Conservation (phyloP, 2,329 filamentous ascomycete species). For the Sporothrix variecibatus region DNA sequence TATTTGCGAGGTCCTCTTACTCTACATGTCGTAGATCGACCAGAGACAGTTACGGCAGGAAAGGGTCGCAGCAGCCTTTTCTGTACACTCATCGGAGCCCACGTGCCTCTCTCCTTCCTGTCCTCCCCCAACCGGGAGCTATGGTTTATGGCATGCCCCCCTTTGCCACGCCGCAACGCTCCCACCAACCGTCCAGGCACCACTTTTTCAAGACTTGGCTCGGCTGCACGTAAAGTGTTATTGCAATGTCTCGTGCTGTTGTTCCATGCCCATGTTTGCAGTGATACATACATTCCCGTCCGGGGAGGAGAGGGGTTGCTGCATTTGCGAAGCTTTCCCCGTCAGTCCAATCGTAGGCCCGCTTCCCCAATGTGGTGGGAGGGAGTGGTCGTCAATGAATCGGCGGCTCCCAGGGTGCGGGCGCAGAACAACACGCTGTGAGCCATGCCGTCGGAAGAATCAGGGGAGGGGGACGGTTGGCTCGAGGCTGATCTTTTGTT, state of each 20-base stretch:
- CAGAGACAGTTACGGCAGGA: background rate
- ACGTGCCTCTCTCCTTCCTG: conserved; percentile 22
- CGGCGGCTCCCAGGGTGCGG: background rate
- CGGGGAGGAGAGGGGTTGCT: background rate
- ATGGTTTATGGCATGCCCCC: background rate
- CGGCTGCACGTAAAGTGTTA: conserved; percentile 3
- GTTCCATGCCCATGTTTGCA: background rate
- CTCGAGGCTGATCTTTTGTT: conserved; percentile 11
- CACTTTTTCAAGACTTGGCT: background rate
- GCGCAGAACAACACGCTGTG: background rate
- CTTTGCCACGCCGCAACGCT: background rate
- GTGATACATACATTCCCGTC: background rate
- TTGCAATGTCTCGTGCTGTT: conserved; percentile 10
- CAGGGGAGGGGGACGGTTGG: background rate
- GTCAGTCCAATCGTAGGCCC: conserved; percentile 21
- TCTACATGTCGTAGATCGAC: background rate
- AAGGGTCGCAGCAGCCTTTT: background rate
- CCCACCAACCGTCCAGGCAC: background rate
- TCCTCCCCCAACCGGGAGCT: background rate
- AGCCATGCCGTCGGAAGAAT: conserved; percentile 21
- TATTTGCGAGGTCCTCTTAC: background rate
- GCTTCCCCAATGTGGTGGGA: conserved; percentile 28
- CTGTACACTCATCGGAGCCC: background rate
- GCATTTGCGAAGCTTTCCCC: conserved; percentile 14
- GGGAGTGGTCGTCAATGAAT: conserved; percentile 29